A percentile compares a stretch with the other conserved stretches of the same genome.
phyloP scores from a whole-genome alignment of 2,329 filamentous ascomycete species.

The Fusarium sp. region DNA sequence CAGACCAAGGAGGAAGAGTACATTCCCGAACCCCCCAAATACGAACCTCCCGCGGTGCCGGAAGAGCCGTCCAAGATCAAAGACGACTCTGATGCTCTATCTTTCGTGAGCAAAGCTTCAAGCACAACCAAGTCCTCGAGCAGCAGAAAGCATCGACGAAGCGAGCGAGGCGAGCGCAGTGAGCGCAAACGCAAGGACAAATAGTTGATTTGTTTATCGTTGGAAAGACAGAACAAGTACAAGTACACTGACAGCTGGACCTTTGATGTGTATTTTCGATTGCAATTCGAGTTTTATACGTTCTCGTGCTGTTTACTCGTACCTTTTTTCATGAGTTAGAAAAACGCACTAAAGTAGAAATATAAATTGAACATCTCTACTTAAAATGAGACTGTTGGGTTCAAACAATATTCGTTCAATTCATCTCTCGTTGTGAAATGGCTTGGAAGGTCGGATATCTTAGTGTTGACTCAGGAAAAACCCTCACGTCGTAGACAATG shows the following conservation, averaged over 20 bases:
- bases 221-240: slow-evolving; percentile 30
- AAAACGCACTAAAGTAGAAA: slow-evolving; percentile 11
- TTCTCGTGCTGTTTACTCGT: slow-evolving; percentile 13
- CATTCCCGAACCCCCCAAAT: background rate
- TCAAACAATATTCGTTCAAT: background rate
- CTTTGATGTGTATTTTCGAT: slow-evolving; percentile 31
- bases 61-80: slow-evolving; percentile 20
- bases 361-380: slow-evolving; percentile 12
- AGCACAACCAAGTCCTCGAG: slow-evolving; percentile 24
- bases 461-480: background rate
- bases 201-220: slow-evolving; percentile 13
- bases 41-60: background rate
- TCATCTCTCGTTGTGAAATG: no score
- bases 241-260: slow-evolving; percentile 27
- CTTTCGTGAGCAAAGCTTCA: slow-evolving; percentile 11
- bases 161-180: slow-evolving; percentile 31
- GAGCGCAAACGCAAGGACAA: background rate
- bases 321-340: background rate
- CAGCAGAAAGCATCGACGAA: slow-evolving; percentile 33
- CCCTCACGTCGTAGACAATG: background rate
- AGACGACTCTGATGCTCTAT: slow-evolving; percentile 16
- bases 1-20: slow-evolving; percentile 11
- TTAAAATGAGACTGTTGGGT: background rate
- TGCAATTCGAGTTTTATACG: slow-evolving; percentile 10
- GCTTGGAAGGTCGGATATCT: background rate